phyloP scores from a whole-genome alignment of 805 yeast species.

The Pichia pseudocactophila region DNA sequence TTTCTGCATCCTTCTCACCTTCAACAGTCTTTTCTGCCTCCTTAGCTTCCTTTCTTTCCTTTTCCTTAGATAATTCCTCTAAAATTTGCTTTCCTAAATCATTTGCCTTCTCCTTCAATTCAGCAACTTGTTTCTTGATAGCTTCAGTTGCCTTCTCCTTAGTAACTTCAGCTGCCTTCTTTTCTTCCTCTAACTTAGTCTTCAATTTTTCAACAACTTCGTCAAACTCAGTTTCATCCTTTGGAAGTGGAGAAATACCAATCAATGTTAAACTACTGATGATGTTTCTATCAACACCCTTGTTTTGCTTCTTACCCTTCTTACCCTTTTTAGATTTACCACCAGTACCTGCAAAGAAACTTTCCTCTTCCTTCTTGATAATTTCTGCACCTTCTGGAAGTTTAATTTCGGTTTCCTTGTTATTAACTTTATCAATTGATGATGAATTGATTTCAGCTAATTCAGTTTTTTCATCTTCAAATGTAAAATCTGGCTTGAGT shows the following conservation, averaged over 20 bases:
- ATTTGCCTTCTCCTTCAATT: conserved; percentile 44
- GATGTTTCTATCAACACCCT: conserved; percentile 72
- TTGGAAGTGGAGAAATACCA: conserved; percentile 69
- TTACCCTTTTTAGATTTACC: conserved; percentile 43
- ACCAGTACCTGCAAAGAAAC: conserved; percentile 45
- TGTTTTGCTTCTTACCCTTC: conserved; percentile 32
- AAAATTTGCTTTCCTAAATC: conserved; percentile 23
- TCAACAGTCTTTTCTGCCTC: conserved; percentile 6
- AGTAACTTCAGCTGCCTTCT: conserved; percentile 68
- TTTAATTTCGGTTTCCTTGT: conserved; percentile 41
- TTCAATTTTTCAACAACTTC: conserved; percentile 57
- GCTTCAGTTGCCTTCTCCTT: conserved; percentile 66
- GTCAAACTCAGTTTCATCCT: conserved; percentile 61
- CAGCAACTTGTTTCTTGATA: conserved; percentile 70
- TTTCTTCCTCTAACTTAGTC: conserved; percentile 60
- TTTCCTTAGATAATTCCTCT: conserved; percentile 22
- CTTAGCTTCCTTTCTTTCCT: conserved; percentile 15
- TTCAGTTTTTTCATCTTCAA: conserved; percentile 32
- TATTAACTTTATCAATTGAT: conserved; percentile 5
- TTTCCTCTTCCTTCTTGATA: conserved; percentile 46
- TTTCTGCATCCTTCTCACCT: neutral
- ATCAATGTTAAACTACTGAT: conserved; percentile 70
- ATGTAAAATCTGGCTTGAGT: conserved; percentile 74
- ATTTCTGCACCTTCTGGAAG: conserved; percentile 57
- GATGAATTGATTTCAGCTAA: conserved; percentile 13